Evolutionary conservation across 139 green algal genomes (phyloP), one percentile per base, ranked within the genome.

Genomic region (Chlorella sp.): DNA sequence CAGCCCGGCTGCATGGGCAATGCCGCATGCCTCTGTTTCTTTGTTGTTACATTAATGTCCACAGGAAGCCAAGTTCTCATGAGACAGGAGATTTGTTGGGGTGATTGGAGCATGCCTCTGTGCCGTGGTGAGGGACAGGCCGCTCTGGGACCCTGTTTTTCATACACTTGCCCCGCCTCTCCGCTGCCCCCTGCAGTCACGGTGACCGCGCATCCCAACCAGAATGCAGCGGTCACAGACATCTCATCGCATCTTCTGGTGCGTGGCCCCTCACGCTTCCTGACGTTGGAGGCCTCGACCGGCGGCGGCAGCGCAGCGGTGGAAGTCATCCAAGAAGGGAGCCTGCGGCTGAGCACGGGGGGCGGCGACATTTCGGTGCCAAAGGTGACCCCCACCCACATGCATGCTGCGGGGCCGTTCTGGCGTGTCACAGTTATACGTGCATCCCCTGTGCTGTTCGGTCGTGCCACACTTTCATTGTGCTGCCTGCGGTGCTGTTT

Each of bases 351-450:
- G 39, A 48, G 53, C 82, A 91, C 80, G 18, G 48, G 37, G 14
- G 88, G 88, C 22, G 88, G 88, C 48, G 30, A 37, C 88, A 91
- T 91, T 22, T 75, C 85, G 5, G 85, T 89, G 22, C 71, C 85
- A 42, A 89, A 89, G 48, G 85, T 81, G 68, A 15, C 26, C 5
- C 14, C 60, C 60, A 68, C 18, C 15, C 15, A 14, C 15, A 68
- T 18, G 14, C 60, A 18, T 68, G 15, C 14, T 68, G 60, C 60
- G 60, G 14, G 15, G 60, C 60, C 60, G 14, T 14, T 18, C 60
- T 68, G 60, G 15, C 14, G 60, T n/a, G n/a, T 68, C 18, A 18
- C 18, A 18, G 60, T 14, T 68, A 76, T n/a, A 32, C 32, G 68
- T 76, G 19, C 24, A 76, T n/a, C n/a, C n/a, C 68, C 32, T 82